Base-by-base conservation (phyloP, 768 basidiomycete genomes). In the Tulasnella sp. region DNA sequence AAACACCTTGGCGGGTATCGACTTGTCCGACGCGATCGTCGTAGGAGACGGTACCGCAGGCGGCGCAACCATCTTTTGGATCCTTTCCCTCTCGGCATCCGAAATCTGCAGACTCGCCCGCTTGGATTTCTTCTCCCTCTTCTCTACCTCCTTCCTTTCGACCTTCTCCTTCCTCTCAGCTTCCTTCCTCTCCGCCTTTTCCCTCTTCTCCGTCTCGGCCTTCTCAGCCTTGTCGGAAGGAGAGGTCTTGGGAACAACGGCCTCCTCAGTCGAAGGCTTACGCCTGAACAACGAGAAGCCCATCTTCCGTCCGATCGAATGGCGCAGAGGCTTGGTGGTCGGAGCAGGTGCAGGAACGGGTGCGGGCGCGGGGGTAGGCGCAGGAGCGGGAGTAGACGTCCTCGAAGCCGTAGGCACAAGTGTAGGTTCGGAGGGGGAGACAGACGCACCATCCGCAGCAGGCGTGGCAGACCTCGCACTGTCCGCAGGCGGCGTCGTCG, bases 11-110 rank as follows among this genome's bases (percentile, higher is more conserved):
- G 34, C 46, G 3, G 46, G 46, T 19, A 48, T 17, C 15, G 46
- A 29, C 6, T 29, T 27, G 8, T 48, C 46, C 6, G 27, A 29
- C 1, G 46, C 27, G 4, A 32, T 48, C 27, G 29, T 25, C 19
- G 27, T 48, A 2, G 46, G 34, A 15, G 14, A 6, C 21, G 46
- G 46, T 25, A 48, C n/a, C 6, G 7, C 25, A 14, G 46, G 46
- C 8, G 46, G 46, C 29, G 46, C 46, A 8, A 5, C 34, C 46
- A 48, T 48, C 46, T 32, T 48, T 32, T 48, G 27, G 27, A 48
- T 14, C 46, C 46, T 48, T 32, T 48, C 46, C 46, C 23, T 48
- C 46, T 48, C 46, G 14, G 46, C 46, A 2, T 48, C n/a, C n/a
- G n/a, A n/a, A n/a, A n/a, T n/a, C n/a, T n/a, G n/a, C n/a, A n/a